Base-by-base conservation (phyloP, 225 moss, liverwort and hornwort species). In the Polytrichum commune region DNA sequence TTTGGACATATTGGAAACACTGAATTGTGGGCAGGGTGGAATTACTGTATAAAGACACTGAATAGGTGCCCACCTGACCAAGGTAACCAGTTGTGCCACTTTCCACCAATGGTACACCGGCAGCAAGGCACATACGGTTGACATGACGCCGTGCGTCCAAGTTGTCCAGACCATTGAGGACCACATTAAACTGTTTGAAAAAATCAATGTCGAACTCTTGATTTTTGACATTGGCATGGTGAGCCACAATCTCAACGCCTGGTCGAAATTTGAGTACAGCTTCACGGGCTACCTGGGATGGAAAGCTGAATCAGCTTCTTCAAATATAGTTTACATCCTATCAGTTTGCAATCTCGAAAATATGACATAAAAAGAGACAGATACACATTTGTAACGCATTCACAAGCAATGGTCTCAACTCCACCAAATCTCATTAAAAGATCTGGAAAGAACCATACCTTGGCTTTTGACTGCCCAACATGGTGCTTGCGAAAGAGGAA, bases 51-150 rank as follows among this genome's bases (percentile, higher is more conserved):
- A 18, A 57, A 58, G 63, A 19, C 46, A 53, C 20, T 53, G 53
- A 27, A 8, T 73, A 9, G 5, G 58, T 19, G 55, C 77, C 25
- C 81, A 93, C 95, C 97, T 98, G 97, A 79, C 97, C 97, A 65
- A 98, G 86, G 74, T 98, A 98, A 66, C 97, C 97, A 55, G 97
- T 98, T 30, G 97, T 98, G 64, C 97, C 97, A 78, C 94, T 94
- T 79, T 98, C 97, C 38, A 98, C 95, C 65, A 98, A 82, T 57
- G 97, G 97, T n/a, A 93, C 84, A 67, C 88, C 83, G 46, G 97
- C 92, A 83, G 97, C 97, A 77, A 95, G 77, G 85, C 97, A 98
- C 73, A 98, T 83, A 62, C 97, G 91, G 74, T 98, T 98, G 65
- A 98, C 97, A 82, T 98, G 97, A 27, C 97, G 94, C 73, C 97